Evolutionary conservation across 2,329 filamentous ascomycete species (phyloP).

Genomic region (Graphilbum ipis-grandicollis): DNA sequence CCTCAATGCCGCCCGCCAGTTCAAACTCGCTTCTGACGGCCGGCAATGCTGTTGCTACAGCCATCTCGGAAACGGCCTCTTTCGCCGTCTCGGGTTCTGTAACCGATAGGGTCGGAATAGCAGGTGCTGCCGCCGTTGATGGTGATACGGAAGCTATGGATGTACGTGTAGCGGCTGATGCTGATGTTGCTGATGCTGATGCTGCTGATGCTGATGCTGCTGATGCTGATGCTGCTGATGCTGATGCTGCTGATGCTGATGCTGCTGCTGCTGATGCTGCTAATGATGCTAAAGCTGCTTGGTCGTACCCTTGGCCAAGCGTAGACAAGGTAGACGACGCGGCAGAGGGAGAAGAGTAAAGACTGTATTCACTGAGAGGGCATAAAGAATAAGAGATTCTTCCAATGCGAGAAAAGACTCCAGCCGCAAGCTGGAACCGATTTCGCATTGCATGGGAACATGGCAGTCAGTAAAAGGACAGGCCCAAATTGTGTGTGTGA

Average conservation of each 20-base stretch:
- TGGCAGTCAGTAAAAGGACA: neutral
- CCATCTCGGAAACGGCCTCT: neutral
- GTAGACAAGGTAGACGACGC: neutral
- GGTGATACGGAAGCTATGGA: neutral
- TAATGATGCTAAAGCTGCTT: neutral
- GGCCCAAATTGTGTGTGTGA: neutral
- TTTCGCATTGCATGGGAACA: neutral
- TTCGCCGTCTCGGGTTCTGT: no score
- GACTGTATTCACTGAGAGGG: neutral
- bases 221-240: no score
- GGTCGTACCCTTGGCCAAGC: neutral
- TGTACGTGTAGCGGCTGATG: neutral
- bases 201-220: neutral
- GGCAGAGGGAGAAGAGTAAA: neutral
- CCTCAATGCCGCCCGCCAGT: conserved; percentile 42
- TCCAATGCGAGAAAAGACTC: neutral
- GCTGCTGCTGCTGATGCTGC: neutral
- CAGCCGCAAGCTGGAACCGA: neutral
- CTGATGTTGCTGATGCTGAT: neutral
- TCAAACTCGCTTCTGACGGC: conserved; percentile 21
- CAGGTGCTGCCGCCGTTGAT: no score
- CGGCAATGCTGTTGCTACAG: neutral
- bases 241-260: neutral
- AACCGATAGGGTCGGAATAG: no score
- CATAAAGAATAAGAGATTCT: neutral